Base-by-base conservation (phyloP, 139 green algal genomes). In the Chlamydomonas sp. region DNA sequence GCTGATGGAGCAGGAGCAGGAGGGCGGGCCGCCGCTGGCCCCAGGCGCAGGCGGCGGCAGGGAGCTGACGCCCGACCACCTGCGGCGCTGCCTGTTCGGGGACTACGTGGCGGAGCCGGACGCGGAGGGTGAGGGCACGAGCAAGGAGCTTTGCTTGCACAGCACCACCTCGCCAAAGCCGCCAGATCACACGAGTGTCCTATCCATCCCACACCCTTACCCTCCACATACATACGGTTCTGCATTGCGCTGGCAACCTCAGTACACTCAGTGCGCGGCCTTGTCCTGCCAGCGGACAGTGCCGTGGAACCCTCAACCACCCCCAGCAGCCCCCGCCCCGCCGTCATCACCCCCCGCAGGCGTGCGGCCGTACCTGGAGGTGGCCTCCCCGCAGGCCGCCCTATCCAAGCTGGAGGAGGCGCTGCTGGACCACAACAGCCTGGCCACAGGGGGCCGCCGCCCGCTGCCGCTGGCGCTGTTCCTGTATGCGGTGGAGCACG, bases 21-120 rank as follows among this genome's bases (percentile, higher is more conserved):
- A 17, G 20, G 66, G 59, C 58, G 62, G 49, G 80, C 6, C 17
- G 61, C 60, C 73, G 83, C 4, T 75, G 83, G 80, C 18, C 1
- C 61, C 60, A 5, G 73, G 83, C 73, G 49, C 5, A 6, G 60
- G 12, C 4, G 79, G 75, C 0, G 49, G 12, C 14, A 18, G 75
- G 63, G 20, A 31, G 84, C 88, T 89, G 68, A 90, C 12, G 80
- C 93, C 86, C 58, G 90, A 74, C 63, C 76, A 83, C 76, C 69
- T 97, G 83, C 84, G 95, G 8, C 85, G 89, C 62, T 95, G 90
- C 73, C 95, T 97, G 80, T 97, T 97, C 85, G 95, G 94, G 0
- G 92, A 96, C 88, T 97, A 94, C 88, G 87, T 93, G 78, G 67
- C 78, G 0, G 87, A 93, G 18, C 61, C 59, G 64, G 90, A 92